A percentile compares a stretch with the other conserved stretches of the same genome.
These are phyloP conservation scores for Saccharomycopsis vini DNA, from an alignment of 805 yeast genomes.

Conservation along the genomic window DNA sequence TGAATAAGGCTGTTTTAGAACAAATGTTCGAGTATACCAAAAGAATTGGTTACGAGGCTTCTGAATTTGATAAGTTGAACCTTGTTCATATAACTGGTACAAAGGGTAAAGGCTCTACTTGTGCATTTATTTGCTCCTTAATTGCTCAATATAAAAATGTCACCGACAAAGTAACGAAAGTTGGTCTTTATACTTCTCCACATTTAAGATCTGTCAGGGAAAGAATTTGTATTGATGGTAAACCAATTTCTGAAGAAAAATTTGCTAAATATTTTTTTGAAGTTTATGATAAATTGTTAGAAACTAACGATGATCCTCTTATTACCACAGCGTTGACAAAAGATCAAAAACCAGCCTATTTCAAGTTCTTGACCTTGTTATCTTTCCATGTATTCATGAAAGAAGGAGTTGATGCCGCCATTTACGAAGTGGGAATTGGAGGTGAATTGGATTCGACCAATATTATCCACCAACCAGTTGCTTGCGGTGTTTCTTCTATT, in stretches of 20 bases:
- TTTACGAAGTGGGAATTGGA: constrained; percentile 97
- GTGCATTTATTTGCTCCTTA: constrained; percentile 86
- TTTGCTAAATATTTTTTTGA: constrained; percentile 90
- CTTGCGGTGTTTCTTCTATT: constrained; percentile 74
- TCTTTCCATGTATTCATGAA: constrained; percentile 85
- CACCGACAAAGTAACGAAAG: constrained; percentile 37
- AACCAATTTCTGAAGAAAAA: constrained; percentile 69
- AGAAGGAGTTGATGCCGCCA: constrained; percentile 89
- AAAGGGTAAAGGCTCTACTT: constrained; percentile 96
- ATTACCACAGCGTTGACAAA: constrained; percentile 66
- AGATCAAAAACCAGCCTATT: constrained; percentile 81
- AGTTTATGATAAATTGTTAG: constrained; percentile 76
- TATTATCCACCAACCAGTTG: constrained; percentile 67
- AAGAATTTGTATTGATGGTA: constrained; percentile 78
- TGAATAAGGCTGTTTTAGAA: constrained; percentile 59
- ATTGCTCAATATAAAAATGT: constrained; percentile 47
- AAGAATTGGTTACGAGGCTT: constrained; percentile 55
- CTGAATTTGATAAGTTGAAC: constrained; percentile 66
- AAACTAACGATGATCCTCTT: constrained; percentile 44
- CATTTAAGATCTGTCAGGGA: constrained; percentile 91
- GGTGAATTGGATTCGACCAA: constrained; percentile 98
- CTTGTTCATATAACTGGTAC: constrained; percentile 94
- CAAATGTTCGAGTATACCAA: constrained; percentile 82
- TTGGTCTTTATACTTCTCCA: constrained; percentile 95
- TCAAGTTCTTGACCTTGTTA: constrained; percentile 78